These are phyloP conservation scores for Blepharisma undulans DNA, from an alignment of 169 alveolate species.

Conservation along the genomic window DNA sequence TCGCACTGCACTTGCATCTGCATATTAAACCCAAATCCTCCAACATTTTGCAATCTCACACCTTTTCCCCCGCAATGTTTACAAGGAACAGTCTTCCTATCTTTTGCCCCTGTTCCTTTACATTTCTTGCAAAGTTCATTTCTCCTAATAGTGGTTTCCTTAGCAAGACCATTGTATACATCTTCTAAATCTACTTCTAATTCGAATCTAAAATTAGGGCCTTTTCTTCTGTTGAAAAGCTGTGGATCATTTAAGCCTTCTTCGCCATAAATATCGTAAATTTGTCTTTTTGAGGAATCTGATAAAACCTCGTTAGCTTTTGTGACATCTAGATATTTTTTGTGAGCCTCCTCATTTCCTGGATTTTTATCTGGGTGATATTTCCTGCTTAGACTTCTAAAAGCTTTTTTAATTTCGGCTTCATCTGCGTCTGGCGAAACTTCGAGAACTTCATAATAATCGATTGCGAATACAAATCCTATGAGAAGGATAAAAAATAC, in stretches of 20 bases:
- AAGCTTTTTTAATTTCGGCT: conserved; percentile 94
- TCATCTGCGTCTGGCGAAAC: conserved; percentile 41
- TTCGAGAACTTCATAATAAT: conserved; percentile 24
- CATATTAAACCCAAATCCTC: conserved; percentile 72
- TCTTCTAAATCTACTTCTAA: conserved; percentile 71
- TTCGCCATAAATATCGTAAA: conserved; percentile 97
- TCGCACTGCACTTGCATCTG: conserved; percentile 77
- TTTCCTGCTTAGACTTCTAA: conserved; percentile 92
- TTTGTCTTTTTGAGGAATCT: conserved; percentile 96
- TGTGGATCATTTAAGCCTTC: conserved; percentile 94
- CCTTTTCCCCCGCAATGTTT: conserved; percentile 81
- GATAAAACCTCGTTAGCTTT: conserved; percentile 96
- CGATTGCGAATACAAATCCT: not conserved
- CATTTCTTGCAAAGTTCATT: conserved; percentile 71
- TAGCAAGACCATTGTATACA: conserved; percentile 64
- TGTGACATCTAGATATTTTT: conserved; percentile 94
- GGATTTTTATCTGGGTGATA: conserved; percentile 98
- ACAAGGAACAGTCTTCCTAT: conserved; percentile 74
- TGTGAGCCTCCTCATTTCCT: conserved; percentile 92
- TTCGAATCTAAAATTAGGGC: conserved; percentile 70
- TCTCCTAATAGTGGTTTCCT: conserved; percentile 58
- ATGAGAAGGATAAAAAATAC: not conserved
- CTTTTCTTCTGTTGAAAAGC: conserved; percentile 73
- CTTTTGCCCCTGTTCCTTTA: conserved; percentile 85
- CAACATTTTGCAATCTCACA: conserved; percentile 62